Percentiles rank a stretch among this genome's conserved stretches.
Conservation (phyloP, 2,329 filamentous ascomycete genomes). For the Paecilomyces fulvus region DNA sequence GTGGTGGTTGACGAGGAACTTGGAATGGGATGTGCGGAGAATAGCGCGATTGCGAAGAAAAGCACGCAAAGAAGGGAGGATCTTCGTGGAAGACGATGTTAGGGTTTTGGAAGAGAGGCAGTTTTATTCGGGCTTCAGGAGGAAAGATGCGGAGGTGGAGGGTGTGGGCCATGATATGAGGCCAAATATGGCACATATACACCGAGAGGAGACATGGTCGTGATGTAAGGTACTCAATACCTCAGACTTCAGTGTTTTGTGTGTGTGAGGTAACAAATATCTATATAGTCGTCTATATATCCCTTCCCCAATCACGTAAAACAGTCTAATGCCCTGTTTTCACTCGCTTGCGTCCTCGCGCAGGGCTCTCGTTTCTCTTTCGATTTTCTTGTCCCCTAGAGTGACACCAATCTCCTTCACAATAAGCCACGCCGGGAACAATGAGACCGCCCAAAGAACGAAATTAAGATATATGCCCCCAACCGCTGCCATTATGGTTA, state of each 20-base stretch:
- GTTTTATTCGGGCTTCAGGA: not conserved
- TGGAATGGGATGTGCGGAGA: slow-evolving; percentile 32
- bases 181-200: too few species aligned
- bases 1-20: slow-evolving; percentile 35
- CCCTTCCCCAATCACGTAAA: not conserved
- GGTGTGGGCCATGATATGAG: too few species aligned
- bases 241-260: not conserved
- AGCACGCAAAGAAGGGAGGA: slow-evolving; percentile 16
- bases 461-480: slow-evolving; percentile 66
- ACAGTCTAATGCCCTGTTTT: not conserved
- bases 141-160: not conserved
- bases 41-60: slow-evolving; percentile 20
- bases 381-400: slow-evolving; percentile 22
- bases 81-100: slow-evolving; percentile 22
- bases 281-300: not conserved
- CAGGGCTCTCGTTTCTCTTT: slow-evolving; percentile 11
- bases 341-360: not conserved
- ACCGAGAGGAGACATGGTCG: too few species aligned
- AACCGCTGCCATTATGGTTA: slow-evolving; percentile 55
- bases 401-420: slow-evolving; percentile 46
- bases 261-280: not conserved
- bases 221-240: not conserved
- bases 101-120: slow-evolving; percentile 3
- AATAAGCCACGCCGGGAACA: slow-evolving; percentile 60
- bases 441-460: slow-evolving; percentile 55